A percentile compares a stretch with the other conserved stretches of the same genome.
Evolutionary conservation across 2,329 filamentous ascomycete genomes (phyloP).

Genomic region (Teratosphaeria viscida): DNA sequence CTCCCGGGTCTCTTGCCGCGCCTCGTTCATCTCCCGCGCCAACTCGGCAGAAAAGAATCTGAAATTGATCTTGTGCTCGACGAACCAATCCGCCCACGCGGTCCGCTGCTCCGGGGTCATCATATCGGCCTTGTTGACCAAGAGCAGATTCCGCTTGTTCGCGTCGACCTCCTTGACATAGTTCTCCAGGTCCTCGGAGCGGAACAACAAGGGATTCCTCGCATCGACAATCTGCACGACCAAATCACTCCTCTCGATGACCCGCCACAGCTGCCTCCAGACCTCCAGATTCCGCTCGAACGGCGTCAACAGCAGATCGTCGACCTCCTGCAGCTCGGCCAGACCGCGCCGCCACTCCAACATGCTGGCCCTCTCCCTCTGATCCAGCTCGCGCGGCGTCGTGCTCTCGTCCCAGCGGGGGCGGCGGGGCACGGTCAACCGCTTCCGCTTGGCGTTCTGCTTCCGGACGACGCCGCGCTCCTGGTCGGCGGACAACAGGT

Average conservation of each 20-base stretch:
- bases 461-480: constrained; percentile 69
- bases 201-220: constrained; percentile 84
- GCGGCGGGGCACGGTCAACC: constrained; percentile 79
- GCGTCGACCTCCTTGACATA: constrained; percentile 90
- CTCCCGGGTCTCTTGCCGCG: constrained; percentile 35
- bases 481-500: constrained; percentile 73
- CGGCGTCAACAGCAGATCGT: constrained; percentile 92
- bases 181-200: constrained; percentile 81
- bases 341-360: constrained; percentile 82
- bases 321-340: constrained; percentile 84
- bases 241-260: constrained; percentile 91
- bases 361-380: constrained; percentile 67
- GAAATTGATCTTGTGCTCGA: constrained; percentile 70
- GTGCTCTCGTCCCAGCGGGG: constrained; percentile 82
- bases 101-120: constrained; percentile 78
- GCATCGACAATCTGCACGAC: constrained; percentile 98
- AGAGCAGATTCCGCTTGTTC: constrained; percentile 77
- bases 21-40: constrained; percentile 81
- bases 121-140: constrained; percentile 99
- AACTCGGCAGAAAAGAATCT: constrained; percentile 92
- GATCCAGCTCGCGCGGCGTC: constrained; percentile 71
- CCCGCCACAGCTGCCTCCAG: constrained; percentile 95
- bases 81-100: constrained; percentile 80
- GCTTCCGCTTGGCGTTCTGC: constrained; percentile 67
- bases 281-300: constrained; percentile 97